Evolutionary conservation across 345 rosid genomes (phyloP).

Genomic region (Salix arbutifolia): DNA sequence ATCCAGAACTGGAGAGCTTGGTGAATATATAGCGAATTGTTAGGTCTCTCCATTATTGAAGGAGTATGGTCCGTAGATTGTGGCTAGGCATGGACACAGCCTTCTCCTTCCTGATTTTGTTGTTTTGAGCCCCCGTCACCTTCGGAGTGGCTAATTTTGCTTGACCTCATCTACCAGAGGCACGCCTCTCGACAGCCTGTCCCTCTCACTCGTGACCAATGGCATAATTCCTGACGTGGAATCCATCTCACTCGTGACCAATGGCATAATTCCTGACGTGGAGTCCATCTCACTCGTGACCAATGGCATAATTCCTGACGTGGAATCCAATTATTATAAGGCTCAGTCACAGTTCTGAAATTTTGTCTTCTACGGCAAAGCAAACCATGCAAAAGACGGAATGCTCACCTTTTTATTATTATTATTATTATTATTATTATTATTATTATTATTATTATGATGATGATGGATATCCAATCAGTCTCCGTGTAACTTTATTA

Average conservation of each 20-base stretch:
- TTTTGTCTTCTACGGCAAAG: neutral
- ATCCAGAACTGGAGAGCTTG: too few relatives aligned
- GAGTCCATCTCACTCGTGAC: neutral
- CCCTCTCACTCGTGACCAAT: neutral
- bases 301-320: neutral
- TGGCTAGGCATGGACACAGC: neutral
- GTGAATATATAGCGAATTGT: neutral
- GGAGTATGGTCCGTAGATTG: too few relatives aligned
- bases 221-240: too few relatives aligned
- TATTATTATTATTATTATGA: too few relatives aligned
- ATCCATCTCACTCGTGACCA: neutral
- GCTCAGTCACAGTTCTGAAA: neutral
- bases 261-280: too few relatives aligned
- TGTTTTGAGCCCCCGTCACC: too few relatives aligned
- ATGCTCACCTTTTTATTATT: too few relatives aligned
- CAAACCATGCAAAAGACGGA: neutral
- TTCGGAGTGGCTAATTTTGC: constrained; percentile 19
- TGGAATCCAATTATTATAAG: constrained; percentile 11
- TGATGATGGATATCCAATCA: too few relatives aligned
- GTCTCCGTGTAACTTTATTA: too few relatives aligned
- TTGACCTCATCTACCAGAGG: constrained; percentile 7
- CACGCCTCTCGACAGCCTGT: neutral
- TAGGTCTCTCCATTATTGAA: neutral
- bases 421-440: too few relatives aligned
- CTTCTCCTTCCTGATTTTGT: neutral